phyloP scores from a whole-genome alignment of 2,329 filamentous ascomycete genomes.

The Ceratocystis colombiana region DNA sequence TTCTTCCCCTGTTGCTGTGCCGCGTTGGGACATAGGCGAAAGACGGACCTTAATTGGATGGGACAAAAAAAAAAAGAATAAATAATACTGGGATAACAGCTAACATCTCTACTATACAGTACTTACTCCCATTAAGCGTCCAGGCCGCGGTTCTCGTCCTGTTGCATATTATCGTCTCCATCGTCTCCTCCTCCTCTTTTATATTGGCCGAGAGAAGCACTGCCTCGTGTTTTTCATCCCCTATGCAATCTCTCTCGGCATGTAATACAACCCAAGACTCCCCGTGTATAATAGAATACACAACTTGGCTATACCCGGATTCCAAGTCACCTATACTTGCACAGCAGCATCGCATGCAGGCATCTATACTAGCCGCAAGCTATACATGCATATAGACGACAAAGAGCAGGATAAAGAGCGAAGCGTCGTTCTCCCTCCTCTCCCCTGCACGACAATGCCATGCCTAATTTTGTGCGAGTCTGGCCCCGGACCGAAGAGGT shows the following conservation, averaged over 20 bases:
- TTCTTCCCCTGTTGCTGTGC: too few relatives aligned
- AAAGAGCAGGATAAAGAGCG: not conserved
- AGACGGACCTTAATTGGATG: not conserved
- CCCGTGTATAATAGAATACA: too few relatives aligned
- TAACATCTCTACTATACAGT: not conserved
- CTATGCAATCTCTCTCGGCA: too few relatives aligned
- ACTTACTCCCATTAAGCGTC: not conserved
- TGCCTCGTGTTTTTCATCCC: too few relatives aligned
- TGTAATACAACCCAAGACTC: too few relatives aligned
- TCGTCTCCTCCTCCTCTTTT: too few relatives aligned
- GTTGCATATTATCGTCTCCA: too few relatives aligned
- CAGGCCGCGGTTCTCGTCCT: too few relatives aligned
- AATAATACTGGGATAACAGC: not conserved
- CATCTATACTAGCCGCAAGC: not conserved
- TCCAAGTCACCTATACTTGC: not conserved
- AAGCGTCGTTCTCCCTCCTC: not conserved
- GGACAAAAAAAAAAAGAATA: not conserved
- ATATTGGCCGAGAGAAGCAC: too few relatives aligned
- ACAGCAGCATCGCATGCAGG: not conserved
- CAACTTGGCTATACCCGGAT: not conserved
- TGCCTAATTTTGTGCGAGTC: not conserved
- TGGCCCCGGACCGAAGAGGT: not conserved
- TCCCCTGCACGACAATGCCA: not conserved
- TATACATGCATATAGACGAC: constrained; percentile 1
- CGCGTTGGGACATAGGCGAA: not conserved